These are phyloP conservation scores for Diplodia intermedia DNA, from an alignment of 2,329 filamentous ascomycete species.

Conservation along the genomic window DNA sequence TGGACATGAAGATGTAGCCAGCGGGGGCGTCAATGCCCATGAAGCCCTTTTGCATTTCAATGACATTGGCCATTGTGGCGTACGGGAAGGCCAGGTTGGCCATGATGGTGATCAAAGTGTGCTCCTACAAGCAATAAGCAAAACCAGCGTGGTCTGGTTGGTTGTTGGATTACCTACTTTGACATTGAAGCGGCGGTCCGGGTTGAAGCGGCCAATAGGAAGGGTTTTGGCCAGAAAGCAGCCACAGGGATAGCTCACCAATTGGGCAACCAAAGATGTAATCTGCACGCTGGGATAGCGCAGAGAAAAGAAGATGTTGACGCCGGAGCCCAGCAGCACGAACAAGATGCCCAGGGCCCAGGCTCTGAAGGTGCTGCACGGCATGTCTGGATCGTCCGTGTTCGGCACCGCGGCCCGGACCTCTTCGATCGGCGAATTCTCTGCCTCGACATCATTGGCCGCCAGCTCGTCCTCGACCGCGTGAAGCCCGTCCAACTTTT, in stretches of 20 bases:
- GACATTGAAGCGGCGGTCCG: conserved; percentile 68
- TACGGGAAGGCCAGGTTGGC: conserved; percentile 68
- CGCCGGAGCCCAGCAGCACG: conserved; percentile 52
- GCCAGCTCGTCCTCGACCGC: conserved; percentile 21
- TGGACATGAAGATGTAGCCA: conserved; percentile 54
- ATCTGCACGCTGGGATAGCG: conserved; percentile 54
- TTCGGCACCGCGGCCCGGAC: conserved; percentile 47
- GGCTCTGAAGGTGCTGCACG: conserved; percentile 53
- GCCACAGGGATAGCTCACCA: conserved; percentile 63
- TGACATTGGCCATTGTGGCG: conserved; percentile 70
- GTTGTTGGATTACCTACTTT: conserved; percentile 57
- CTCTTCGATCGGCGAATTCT: conserved; percentile 27
- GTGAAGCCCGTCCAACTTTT: conserved; percentile 15
- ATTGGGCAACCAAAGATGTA: conserved; percentile 56
- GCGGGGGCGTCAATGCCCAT: conserved; percentile 35
- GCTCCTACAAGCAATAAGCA: conserved; percentile 6
- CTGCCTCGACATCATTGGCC: conserved; percentile 23
- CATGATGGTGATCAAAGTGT: conserved; percentile 21
- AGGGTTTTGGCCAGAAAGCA: conserved; percentile 61
- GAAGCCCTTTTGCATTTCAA: conserved; percentile 58
- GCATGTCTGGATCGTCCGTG: conserved; percentile 51
- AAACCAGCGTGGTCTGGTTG: no score
- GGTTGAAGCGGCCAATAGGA: conserved; percentile 65
- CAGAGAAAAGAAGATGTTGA: conserved; percentile 69
- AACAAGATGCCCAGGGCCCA: conserved; percentile 56